Percentiles rank a stretch among this genome's conserved stretches.
Evolutionary conservation across 306 rosid genomes (phyloP).

Genomic region (Gynostemma pentaphyllum): DNA sequence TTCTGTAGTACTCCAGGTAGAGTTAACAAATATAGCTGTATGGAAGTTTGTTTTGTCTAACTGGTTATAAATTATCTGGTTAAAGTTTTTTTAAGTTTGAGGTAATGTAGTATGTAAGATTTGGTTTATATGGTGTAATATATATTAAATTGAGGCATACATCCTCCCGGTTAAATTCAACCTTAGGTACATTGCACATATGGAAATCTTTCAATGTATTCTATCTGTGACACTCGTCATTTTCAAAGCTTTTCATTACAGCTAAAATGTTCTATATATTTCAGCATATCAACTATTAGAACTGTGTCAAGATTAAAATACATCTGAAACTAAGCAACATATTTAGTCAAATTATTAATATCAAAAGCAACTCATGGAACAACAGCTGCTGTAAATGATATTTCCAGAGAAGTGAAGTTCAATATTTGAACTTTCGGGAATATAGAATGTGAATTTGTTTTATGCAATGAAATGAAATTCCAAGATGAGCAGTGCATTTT

Average conservation of each 20-base stretch:
- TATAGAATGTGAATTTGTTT: background rate
- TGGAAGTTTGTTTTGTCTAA: background rate
- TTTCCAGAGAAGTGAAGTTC: background rate
- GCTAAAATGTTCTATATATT: background rate
- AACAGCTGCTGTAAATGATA: background rate
- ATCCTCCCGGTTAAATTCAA: background rate
- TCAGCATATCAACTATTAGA: background rate
- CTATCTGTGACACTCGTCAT: background rate
- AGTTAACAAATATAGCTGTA: conserved; percentile 9
- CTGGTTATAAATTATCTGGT: background rate
- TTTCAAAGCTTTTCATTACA: background rate
- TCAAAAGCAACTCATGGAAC: background rate
- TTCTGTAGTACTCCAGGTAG: conserved; percentile 81
- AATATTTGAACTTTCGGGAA: background rate
- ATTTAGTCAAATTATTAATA: background rate
- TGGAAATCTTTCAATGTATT: background rate
- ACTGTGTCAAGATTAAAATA: background rate
- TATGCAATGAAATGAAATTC: background rate
- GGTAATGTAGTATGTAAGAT: background rate
- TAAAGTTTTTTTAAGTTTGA: background rate
- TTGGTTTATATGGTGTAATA: background rate
- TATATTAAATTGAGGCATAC: background rate
- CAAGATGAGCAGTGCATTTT: background rate
- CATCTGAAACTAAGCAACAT: background rate
- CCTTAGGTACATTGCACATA: background rate